Conservation (phyloP, 1,139 yeast genomes). For the Torulaspora pretoriensis region DNA sequence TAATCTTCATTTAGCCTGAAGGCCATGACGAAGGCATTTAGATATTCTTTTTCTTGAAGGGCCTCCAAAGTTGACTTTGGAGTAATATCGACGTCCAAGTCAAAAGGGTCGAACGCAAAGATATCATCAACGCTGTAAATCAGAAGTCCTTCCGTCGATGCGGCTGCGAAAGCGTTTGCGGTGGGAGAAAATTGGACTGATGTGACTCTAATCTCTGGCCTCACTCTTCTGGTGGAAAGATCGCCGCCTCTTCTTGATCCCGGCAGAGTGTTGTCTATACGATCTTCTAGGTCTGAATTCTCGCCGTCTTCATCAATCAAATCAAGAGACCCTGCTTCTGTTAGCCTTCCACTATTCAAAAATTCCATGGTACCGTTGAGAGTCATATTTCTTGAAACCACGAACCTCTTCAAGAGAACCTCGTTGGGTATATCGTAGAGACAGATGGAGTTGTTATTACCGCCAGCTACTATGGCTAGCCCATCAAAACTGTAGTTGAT, state of each 20-base stretch:
- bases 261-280: constrained; percentile 72
- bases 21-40: constrained; percentile 85
- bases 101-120: constrained; percentile 87
- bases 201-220: constrained; percentile 79
- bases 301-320: constrained; percentile 83
- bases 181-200: constrained; percentile 84
- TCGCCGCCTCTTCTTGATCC: constrained; percentile 85
- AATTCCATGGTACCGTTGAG: constrained; percentile 81
- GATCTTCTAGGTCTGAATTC: constrained; percentile 77
- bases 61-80: constrained; percentile 68
- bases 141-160: constrained; percentile 89
- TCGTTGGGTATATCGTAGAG: constrained; percentile 85
- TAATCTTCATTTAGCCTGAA: constrained; percentile 83
- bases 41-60: constrained; percentile 63
- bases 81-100: constrained; percentile 87
- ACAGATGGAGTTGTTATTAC: constrained; percentile 87
- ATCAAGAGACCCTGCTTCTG: constrained; percentile 85
- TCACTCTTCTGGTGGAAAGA: constrained; percentile 66
- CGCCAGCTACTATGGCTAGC: constrained; percentile 80
- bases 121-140: constrained; percentile 75
- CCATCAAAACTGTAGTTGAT: constrained; percentile 90
- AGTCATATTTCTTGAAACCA: constrained; percentile 83
- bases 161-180: constrained; percentile 87
- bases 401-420: constrained; percentile 75
- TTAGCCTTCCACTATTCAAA: constrained; percentile 75